These are phyloP conservation scores for Fagus crenata DNA, from an alignment of 306 rosid genomes.

Conservation along the genomic window DNA sequence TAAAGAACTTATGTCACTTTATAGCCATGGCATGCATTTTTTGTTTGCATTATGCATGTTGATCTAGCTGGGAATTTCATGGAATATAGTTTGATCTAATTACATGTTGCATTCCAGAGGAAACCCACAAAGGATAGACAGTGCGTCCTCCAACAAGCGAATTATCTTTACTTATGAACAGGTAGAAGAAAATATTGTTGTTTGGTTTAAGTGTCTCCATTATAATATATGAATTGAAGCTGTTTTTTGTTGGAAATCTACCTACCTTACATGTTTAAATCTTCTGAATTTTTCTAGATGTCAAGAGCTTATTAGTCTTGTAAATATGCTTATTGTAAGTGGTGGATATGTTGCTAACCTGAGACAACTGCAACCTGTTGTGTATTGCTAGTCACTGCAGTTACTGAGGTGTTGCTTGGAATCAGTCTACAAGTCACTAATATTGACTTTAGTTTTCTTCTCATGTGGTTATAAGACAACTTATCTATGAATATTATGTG, in stretches of 20 bases:
- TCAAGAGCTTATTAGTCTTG: background rate
- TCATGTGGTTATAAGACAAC: background rate
- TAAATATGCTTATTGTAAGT: background rate
- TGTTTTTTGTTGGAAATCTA: background rate
- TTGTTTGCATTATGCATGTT: constrained; percentile 16
- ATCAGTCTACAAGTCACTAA: background rate
- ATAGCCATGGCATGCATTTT: background rate
- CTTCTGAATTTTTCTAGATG: background rate
- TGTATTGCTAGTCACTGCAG: background rate
- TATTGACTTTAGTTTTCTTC: background rate
- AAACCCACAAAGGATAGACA: constrained; percentile 96
- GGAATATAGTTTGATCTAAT: constrained; percentile 21
- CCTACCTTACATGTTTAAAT: background rate
- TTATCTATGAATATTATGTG: background rate
- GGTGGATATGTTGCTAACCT: background rate
- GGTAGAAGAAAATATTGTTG: constrained; percentile 41
- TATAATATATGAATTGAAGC: background rate
- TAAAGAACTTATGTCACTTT: background rate
- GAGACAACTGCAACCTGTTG: background rate
- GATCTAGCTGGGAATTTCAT: background rate
- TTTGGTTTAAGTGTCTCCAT: background rate
- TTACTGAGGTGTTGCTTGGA: background rate
- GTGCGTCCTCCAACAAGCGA: constrained; percentile 86
- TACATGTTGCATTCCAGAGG: constrained; percentile 58
- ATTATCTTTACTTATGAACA: constrained; percentile 85